These are phyloP conservation scores for Aspergillus candidus DNA, from an alignment of 2,329 filamentous ascomycete species.

Conservation along the genomic window DNA sequence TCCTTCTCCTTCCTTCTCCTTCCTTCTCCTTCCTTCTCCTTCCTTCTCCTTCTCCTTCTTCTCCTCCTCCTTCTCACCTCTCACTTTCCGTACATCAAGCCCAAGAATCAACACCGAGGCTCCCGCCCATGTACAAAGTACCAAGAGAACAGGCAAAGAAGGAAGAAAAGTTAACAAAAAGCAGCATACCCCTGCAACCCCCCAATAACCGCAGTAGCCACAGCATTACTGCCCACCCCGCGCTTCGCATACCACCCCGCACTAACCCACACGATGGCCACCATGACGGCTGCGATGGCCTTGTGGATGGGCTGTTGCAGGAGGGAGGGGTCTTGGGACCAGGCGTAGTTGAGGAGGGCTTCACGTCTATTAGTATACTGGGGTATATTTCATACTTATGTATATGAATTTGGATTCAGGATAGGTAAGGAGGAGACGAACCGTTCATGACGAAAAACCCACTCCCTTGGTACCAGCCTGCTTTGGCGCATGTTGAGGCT, in stretches of 20 bases:
- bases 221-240: constrained; percentile 15
- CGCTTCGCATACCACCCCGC: constrained; percentile 21
- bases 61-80: too few relatives aligned
- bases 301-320: constrained; percentile 11
- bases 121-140: constrained; percentile 14
- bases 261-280: constrained; percentile 17
- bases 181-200: constrained; percentile 16
- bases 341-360: constrained; percentile 16
- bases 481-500: constrained; percentile 18
- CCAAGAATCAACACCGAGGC: constrained; percentile 10
- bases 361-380: not conserved
- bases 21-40: too few relatives aligned
- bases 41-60: too few relatives aligned
- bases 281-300: constrained; percentile 15
- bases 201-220: constrained; percentile 14
- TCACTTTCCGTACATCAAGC: too few relatives aligned
- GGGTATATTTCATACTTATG: not conserved
- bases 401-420: not conserved
- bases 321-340: constrained; percentile 12
- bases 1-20: too few relatives aligned
- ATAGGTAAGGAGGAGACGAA: constrained; percentile 1
- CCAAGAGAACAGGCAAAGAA: not conserved
- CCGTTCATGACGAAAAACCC: constrained; percentile 19
- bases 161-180: constrained; percentile 5
- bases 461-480: constrained; percentile 24